A percentile compares a stretch with the other conserved stretches of the same genome.
Evolutionary conservation across 257 asterid species (phyloP).

Genomic region (Solanum bukasovii): DNA sequence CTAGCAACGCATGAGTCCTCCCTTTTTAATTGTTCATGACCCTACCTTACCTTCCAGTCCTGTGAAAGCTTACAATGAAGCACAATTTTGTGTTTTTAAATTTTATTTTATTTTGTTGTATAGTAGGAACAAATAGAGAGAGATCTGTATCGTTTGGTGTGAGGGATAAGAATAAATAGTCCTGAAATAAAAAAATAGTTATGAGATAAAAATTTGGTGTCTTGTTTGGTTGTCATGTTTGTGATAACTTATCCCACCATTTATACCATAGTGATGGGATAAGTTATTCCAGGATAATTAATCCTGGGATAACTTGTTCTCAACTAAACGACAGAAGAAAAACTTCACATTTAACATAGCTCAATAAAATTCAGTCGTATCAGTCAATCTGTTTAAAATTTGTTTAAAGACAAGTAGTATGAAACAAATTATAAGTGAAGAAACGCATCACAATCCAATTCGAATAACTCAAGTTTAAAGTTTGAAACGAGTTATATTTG

Average conservation of each 20-base stretch:
- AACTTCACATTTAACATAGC: not conserved
- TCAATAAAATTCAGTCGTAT: too few relatives aligned
- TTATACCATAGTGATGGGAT: too few relatives aligned
- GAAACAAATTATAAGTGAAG: not conserved
- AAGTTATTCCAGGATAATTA: accelerated
- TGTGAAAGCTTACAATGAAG: not conserved
- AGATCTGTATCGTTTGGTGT: not conserved
- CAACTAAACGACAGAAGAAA: too few relatives aligned
- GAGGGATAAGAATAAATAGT: too few relatives aligned
- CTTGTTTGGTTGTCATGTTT: too few relatives aligned
- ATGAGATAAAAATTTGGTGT: too few relatives aligned
- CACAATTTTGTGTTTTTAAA: not conserved
- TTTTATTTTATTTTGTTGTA: not conserved
- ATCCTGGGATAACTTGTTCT: too few relatives aligned
- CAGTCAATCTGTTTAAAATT: not conserved
- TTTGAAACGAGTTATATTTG: not conserved
- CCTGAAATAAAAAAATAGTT: too few relatives aligned
- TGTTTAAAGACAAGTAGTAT: not conserved
- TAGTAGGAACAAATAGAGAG: not conserved
- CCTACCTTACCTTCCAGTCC: not conserved
- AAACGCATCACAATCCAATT: not conserved
- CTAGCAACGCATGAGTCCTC: not conserved
- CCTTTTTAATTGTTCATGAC: not conserved
- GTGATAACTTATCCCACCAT: too few relatives aligned
- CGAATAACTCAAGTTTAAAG: not conserved